phyloP scores from a whole-genome alignment of 306 rosid species.

The Glycine latifolia region DNA sequence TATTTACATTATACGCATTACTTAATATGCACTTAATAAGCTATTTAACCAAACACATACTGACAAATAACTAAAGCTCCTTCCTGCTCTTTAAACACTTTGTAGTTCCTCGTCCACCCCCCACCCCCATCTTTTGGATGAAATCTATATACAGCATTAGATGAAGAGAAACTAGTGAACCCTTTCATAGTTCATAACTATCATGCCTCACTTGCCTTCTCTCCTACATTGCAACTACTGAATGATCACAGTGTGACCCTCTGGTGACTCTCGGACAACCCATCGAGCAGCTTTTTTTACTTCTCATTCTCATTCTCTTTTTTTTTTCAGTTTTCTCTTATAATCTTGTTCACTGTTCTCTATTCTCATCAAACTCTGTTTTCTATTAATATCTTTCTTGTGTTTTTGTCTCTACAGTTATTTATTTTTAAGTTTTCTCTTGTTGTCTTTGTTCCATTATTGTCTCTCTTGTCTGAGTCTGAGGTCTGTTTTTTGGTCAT shows the following conservation, averaged over 20 bases:
- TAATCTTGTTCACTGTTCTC: neutral
- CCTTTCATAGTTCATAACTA: no score
- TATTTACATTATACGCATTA: neutral
- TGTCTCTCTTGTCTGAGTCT: neutral
- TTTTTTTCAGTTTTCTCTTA: neutral
- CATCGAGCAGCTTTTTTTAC: neutral
- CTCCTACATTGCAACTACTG: neutral
- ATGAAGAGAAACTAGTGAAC: neutral
- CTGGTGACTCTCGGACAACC: neutral
- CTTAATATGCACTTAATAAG: neutral
- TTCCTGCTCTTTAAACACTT: neutral
- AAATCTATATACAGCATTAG: constrained; percentile 17
- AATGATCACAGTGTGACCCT: neutral
- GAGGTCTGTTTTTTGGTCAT: neutral
- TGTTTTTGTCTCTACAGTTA: neutral
- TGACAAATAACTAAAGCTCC: neutral
- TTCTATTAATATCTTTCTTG: neutral
- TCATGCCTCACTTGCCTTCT: no score
- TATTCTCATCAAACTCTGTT: neutral
- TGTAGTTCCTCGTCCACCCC: no score
- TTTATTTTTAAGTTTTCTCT: neutral
- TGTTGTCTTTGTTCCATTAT: neutral
- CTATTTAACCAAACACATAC: neutral
- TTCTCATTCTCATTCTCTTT: neutral
- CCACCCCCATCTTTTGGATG: neutral